A percentile compares a stretch with the other conserved stretches of the same genome.
These are phyloP conservation scores for Silene vulgaris DNA, from an alignment of 179 eudicot species.

Conservation along the genomic window DNA sequence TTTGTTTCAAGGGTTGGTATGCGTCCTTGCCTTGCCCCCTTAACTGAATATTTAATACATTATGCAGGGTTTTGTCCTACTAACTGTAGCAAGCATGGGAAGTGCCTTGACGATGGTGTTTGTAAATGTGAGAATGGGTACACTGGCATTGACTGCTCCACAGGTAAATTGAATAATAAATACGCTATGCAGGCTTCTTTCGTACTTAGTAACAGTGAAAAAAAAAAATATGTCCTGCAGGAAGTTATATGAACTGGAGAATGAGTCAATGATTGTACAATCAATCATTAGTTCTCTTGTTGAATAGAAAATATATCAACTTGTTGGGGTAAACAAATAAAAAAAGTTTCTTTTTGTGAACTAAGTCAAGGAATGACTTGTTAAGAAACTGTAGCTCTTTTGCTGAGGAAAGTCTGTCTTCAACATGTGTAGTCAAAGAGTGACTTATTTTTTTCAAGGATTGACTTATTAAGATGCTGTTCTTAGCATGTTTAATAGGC, in stretches of 20 bases:
- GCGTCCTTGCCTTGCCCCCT: constrained; percentile 1
- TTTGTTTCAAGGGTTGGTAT: constrained; percentile 1
- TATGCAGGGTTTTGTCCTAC: constrained; percentile 74
- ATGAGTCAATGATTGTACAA: neutral
- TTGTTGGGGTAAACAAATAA: neutral
- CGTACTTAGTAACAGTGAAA: neutral
- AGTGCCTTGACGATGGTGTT: constrained; percentile 63
- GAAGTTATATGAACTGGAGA: neutral
- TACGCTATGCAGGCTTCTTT: neutral
- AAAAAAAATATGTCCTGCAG: neutral
- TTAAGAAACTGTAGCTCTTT: neutral
- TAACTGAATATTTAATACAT: constrained; percentile 14
- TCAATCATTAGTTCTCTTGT: neutral
- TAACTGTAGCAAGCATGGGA: constrained; percentile 68
- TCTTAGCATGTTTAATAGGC: neutral
- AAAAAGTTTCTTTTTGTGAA: neutral
- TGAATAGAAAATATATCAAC: neutral
- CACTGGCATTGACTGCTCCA: constrained; percentile 91
- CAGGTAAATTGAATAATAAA: constrained; percentile 43
- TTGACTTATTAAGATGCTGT: no score
- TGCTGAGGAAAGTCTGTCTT: neutral
- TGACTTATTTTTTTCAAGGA: no score
- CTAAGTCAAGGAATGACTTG: neutral
- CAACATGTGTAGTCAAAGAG: neutral
- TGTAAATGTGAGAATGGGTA: constrained; percentile 74